Evolutionary conservation across 164 flowering plant genomes (phyloP), one percentile per base, ranked within the genome.

Genomic region (Platanus orientalis): DNA sequence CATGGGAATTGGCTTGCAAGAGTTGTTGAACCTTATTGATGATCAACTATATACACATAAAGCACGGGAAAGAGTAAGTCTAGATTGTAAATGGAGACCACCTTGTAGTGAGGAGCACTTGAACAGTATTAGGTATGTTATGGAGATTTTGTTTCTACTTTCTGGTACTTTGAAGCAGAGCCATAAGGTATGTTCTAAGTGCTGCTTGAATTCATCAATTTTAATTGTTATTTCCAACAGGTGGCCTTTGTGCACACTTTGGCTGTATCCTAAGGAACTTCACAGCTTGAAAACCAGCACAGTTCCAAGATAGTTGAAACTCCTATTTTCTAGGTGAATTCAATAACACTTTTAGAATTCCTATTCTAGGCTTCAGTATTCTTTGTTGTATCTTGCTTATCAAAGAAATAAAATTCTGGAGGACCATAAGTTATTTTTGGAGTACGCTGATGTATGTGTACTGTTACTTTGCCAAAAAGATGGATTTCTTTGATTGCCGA

Each of bases 21-120:
- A 94, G 78, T 67, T 94, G 74, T 79, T 94, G 27, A 68, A 69
- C 47, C 78, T 84, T 24, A 84, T 94, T 5, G 96, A 94, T 66
- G 81, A 80, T 66, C 86, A 79, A 78, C 79, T 94, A 21, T 63
- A 53, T 54, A 39, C 69, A 7, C 61, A 63, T 28, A 67, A 69
- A 25, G 71, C 72, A 12, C 23, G 64, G 16, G 77, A 69, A 61
- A 73, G 74, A 47, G 63, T 51, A 49, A 13, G 64, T 53, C 77
- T 77, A 36, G 74, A 84, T 54, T 75, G 79, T 39, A 92, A 92
- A 71, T 90, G 98, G 98, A 83, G 98, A 71, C 95, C 96, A 4
- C 74, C 87, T 40, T 76, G 71, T 1, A 23, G 44, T 6, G 80
- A 73, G 30, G 82, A 79, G 79, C 79, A 30, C 79, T 74, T 70